Percentiles rank a stretch among this genome's conserved stretches.
phyloP scores from a whole-genome alignment of 257 asterid genomes.

The Capsicum rhomboideum region DNA sequence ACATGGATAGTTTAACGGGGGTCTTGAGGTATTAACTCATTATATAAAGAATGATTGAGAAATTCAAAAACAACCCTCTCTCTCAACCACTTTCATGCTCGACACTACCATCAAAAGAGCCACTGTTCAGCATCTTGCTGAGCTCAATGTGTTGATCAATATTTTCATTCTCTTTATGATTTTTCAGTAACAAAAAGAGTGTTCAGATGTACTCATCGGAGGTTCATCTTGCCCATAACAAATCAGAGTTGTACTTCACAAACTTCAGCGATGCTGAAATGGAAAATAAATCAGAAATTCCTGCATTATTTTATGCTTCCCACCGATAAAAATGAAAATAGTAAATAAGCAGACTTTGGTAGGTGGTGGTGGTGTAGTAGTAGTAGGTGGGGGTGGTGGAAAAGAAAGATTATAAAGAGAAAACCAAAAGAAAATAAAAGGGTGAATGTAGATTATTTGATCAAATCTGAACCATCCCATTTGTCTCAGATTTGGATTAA shows the following conservation, averaged over 20 bases:
- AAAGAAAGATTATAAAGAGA: no score
- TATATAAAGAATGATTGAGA: no score
- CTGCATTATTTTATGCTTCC: background rate
- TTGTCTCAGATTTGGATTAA: background rate
- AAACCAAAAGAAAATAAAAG: no score
- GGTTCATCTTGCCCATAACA: background rate
- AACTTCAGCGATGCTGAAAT: background rate
- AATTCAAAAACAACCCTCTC: no score
- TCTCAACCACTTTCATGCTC: no score
- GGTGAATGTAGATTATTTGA: background rate
- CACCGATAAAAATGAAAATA: background rate
- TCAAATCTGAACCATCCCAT: background rate
- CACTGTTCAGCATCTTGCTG: background rate
- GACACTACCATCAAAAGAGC: background rate
- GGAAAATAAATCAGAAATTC: background rate
- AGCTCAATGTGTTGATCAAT: background rate
- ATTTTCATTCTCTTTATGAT: background rate
- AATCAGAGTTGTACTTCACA: background rate
- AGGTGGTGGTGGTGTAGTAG: no score
- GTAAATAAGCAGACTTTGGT: background rate
- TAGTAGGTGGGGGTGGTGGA: no score
- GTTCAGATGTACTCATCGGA: background rate
- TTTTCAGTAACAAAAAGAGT: background rate
- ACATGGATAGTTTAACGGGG: no score
- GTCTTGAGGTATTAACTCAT: no score